Evolutionary conservation across 2,329 filamentous ascomycete genomes (phyloP).

Genomic region (Colletotrichum aenigma): DNA sequence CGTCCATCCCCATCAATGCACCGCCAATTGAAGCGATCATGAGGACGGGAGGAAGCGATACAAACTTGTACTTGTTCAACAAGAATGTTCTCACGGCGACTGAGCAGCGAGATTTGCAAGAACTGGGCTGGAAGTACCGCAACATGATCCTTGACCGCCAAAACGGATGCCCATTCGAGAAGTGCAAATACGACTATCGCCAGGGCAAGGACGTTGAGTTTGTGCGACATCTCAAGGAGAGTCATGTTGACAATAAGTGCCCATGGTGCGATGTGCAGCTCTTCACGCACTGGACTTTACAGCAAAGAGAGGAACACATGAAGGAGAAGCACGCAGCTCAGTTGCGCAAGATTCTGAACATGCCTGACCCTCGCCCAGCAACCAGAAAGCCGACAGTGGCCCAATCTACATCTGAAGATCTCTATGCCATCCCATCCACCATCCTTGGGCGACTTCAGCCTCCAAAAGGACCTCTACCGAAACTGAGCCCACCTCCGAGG

Average conservation of each 20-base stretch:
- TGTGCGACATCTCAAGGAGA: constrained; percentile 37
- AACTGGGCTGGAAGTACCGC: constrained; percentile 36
- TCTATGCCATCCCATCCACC: background rate
- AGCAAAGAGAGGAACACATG: constrained; percentile 32
- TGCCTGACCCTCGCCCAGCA: background rate
- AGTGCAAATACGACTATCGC: constrained; percentile 38
- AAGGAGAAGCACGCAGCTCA: constrained; percentile 29
- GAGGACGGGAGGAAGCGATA: constrained; percentile 28
- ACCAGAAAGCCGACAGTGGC: background rate
- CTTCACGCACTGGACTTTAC: constrained; percentile 30
- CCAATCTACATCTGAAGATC: background rate
- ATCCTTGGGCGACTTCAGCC: constrained; percentile 1
- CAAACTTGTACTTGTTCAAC: constrained; percentile 37
- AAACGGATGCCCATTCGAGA: constrained; percentile 40
- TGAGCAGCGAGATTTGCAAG: constrained; percentile 41
- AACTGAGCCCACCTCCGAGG: constrained; percentile 2
- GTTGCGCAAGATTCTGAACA: constrained; percentile 12
- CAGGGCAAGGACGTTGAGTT: constrained; percentile 31
- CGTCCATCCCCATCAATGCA: constrained; percentile 38
- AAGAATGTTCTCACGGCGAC: constrained; percentile 43
- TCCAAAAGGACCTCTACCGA: background rate
- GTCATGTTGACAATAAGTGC: constrained; percentile 38
- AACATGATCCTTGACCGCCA: constrained; percentile 36
- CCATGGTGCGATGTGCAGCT: constrained; percentile 37
- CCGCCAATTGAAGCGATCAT: constrained; percentile 40